A percentile compares a stretch with the other conserved stretches of the same genome.
Conservation (phyloP, 352 stramenopile genomes). For the Globisporangium camurandrum region DNA sequence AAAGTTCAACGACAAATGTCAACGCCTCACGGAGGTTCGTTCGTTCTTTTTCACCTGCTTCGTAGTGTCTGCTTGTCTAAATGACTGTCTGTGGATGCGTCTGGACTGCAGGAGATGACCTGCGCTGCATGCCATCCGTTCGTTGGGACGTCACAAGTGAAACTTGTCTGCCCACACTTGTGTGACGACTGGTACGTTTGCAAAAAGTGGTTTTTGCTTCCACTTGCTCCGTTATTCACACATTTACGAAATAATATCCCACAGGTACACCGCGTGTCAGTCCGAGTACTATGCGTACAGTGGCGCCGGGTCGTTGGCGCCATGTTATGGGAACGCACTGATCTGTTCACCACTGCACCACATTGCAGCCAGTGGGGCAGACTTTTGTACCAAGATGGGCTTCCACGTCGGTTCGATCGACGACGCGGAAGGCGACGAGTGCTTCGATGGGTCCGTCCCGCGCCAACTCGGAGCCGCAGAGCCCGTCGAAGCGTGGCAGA, state of each 20-base stretch:
- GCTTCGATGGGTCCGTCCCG: constrained; percentile 78
- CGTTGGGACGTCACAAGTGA: constrained; percentile 68
- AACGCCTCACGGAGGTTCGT: constrained; percentile 44
- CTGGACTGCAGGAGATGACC: constrained; percentile 47
- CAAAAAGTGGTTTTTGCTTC: no score
- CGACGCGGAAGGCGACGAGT: constrained; percentile 66
- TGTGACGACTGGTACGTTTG: constrained; percentile 70
- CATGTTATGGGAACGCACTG: constrained; percentile 79
- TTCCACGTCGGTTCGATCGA: constrained; percentile 61
- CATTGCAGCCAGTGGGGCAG: constrained; percentile 42
- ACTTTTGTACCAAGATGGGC: constrained; percentile 76
- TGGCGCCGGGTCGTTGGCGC: constrained; percentile 44
- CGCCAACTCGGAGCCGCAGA: constrained; percentile 38
- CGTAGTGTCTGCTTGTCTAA: background rate
- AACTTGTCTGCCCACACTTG: constrained; percentile 59
- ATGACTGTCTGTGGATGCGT: background rate
- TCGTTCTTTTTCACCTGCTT: background rate
- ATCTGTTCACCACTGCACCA: constrained; percentile 64
- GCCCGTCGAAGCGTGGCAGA: constrained; percentile 52
- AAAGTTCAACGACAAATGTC: constrained; percentile 62
- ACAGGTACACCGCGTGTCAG: constrained; percentile 49
- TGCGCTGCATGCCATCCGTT: constrained; percentile 79
- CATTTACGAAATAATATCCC: no score
- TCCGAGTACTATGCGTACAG: constrained; percentile 68
- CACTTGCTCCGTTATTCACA: no score